These are phyloP conservation scores for Excoecaria agallocha DNA, from an alignment of 345 rosid genomes.

Conservation along the genomic window DNA sequence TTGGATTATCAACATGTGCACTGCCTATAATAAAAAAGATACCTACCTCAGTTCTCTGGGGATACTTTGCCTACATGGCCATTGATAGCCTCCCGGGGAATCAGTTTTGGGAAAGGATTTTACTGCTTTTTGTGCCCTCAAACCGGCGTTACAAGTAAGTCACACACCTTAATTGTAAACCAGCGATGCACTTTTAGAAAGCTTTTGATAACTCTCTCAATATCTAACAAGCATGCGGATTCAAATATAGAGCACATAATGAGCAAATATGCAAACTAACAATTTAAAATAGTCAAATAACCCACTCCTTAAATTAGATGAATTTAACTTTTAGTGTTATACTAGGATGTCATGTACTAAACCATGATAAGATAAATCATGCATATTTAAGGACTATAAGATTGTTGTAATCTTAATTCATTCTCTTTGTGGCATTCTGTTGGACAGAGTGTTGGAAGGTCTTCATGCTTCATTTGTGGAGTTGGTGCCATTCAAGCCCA, in stretches of 20 bases:
- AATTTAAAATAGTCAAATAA: not conserved
- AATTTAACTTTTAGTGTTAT: not conserved
- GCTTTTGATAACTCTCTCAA: not conserved
- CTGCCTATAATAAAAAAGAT: conserved; percentile 59
- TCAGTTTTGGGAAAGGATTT: conserved; percentile 83
- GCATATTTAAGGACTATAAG: not conserved
- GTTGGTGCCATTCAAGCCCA: conserved; percentile 63
- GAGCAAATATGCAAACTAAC: not conserved
- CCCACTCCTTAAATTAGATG: not conserved
- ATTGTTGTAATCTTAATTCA: not conserved
- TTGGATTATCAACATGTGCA: conserved; percentile 51
- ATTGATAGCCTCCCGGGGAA: conserved; percentile 85
- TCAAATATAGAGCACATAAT: not conserved
- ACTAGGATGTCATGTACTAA: not conserved
- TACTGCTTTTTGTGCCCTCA: conserved; percentile 70
- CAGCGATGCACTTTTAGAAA: not conserved
- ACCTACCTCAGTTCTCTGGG: conserved; percentile 86
- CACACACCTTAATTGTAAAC: not conserved
- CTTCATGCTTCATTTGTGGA: conserved; percentile 73
- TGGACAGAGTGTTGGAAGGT: conserved; percentile 64
- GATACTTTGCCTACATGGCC: conserved; percentile 90
- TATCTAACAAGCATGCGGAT: too few relatives aligned
- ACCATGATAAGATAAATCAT: not conserved
- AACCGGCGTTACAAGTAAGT: conserved; percentile 69
- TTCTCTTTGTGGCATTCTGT: conserved; percentile 7